phyloP scores from a whole-genome alignment of 257 asterid species.

The Paraleonurus japonicus region DNA sequence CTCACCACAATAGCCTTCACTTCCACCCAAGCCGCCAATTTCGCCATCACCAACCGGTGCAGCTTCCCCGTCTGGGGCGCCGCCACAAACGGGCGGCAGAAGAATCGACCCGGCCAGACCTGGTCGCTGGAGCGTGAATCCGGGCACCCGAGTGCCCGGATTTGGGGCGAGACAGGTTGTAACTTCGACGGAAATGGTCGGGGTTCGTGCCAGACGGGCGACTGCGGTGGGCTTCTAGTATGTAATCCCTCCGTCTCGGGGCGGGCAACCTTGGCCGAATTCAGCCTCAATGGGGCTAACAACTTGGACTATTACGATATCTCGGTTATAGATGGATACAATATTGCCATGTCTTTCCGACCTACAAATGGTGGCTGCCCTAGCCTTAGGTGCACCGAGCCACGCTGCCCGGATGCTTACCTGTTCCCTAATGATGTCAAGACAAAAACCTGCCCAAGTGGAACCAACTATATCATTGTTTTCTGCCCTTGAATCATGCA shows the following conservation, averaged over 20 bases:
- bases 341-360: not conserved
- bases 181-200: conserved; percentile 26
- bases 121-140: conserved; percentile 33
- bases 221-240: conserved; percentile 26
- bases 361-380: not conserved
- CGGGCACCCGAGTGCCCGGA: conserved; percentile 35
- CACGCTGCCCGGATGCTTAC: not conserved
- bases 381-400: not conserved
- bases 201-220: conserved; percentile 33
- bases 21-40: conserved; percentile 21
- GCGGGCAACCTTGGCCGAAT: conserved; percentile 45
- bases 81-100: conserved; percentile 27
- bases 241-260: conserved; percentile 32
- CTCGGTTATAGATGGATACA: not conserved
- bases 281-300: conserved; percentile 22
- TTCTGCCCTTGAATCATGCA: not conserved
- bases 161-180: conserved; percentile 38
- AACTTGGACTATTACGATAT: conserved; percentile 41
- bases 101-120: conserved; percentile 33
- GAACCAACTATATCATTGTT: not conserved
- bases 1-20: not conserved
- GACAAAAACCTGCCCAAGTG: not conserved
- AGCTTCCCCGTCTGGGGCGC: conserved; percentile 39
- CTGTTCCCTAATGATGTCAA: not conserved
- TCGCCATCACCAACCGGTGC: not conserved